phyloP scores from a whole-genome alignment of 306 rosid genomes.

The Vicia faba region DNA sequence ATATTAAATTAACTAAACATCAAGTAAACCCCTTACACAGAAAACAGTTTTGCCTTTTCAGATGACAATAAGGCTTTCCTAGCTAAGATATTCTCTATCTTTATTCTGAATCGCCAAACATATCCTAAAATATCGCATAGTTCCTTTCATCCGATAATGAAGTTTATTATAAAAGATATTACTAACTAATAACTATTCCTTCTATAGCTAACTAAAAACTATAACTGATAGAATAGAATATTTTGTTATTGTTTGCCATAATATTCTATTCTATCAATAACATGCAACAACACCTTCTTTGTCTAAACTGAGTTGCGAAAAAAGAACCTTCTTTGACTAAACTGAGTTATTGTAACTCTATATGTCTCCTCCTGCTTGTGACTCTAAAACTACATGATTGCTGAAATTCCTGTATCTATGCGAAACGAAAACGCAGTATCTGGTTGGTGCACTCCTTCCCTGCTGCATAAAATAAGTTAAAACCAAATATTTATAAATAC shows the following conservation, averaged over 20 bases:
- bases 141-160: neutral
- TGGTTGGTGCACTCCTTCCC: conserved; percentile 65
- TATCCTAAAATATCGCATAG: conserved; percentile 8
- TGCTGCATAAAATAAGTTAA: conserved; percentile 36
- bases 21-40: neutral
- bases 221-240: too few relatives aligned
- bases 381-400: conserved; percentile 31
- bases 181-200: conserved; percentile 19
- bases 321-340: neutral
- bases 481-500: neutral
- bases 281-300: neutral
- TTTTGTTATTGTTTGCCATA: too few relatives aligned
- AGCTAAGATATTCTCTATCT: conserved; percentile 4
- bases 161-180: neutral
- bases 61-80: conserved; percentile 4
- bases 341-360: neutral
- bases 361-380: neutral
- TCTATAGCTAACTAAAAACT: neutral
- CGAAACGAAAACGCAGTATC: conserved; percentile 71
- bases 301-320: neutral
- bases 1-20: neutral
- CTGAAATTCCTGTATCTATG: conserved; percentile 33
- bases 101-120: neutral
- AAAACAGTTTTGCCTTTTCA: neutral
- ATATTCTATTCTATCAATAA: too few relatives aligned